Evolutionary conservation across 306 rosid species (phyloP).

Genomic region (Sicyos baderoa): DNA sequence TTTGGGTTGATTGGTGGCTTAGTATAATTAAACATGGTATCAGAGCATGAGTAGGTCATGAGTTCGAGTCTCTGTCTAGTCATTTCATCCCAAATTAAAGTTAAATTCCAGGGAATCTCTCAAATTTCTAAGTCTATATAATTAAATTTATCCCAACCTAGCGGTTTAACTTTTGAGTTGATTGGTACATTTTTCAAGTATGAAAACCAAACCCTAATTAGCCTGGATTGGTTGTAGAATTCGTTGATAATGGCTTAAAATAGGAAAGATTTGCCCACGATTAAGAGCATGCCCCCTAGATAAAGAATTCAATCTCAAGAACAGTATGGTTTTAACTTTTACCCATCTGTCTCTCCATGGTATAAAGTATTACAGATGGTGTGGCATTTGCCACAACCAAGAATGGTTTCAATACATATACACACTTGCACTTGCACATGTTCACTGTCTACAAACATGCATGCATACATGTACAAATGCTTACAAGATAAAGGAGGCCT

Average conservation of each 20-base stretch:
- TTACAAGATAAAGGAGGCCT: neutral
- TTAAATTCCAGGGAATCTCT: too few relatives aligned
- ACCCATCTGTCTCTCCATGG: neutral
- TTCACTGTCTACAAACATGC: neutral
- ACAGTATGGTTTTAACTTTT: neutral
- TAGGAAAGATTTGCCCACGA: neutral
- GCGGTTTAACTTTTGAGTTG: too few relatives aligned
- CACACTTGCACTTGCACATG: neutral
- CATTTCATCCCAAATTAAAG: too few relatives aligned
- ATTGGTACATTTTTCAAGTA: conserved; percentile 1
- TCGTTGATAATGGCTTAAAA: neutral
- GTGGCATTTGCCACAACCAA: too few relatives aligned
- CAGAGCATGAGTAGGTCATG: too few relatives aligned
- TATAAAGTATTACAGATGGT: neutral
- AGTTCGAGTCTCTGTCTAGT: too few relatives aligned
- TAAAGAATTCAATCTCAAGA: conserved; percentile 6
- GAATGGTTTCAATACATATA: too few relatives aligned
- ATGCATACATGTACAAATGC: neutral
- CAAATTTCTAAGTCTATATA: too few relatives aligned
- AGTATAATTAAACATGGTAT: too few relatives aligned
- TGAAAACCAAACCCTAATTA: neutral
- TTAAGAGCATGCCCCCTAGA: neutral
- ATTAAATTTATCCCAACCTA: too few relatives aligned
- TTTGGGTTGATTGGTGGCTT: too few relatives aligned
- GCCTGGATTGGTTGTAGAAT: neutral